Evolutionary conservation across 176 grass and related monocot species (phyloP).

Genomic region (Triticum turgidum): DNA sequence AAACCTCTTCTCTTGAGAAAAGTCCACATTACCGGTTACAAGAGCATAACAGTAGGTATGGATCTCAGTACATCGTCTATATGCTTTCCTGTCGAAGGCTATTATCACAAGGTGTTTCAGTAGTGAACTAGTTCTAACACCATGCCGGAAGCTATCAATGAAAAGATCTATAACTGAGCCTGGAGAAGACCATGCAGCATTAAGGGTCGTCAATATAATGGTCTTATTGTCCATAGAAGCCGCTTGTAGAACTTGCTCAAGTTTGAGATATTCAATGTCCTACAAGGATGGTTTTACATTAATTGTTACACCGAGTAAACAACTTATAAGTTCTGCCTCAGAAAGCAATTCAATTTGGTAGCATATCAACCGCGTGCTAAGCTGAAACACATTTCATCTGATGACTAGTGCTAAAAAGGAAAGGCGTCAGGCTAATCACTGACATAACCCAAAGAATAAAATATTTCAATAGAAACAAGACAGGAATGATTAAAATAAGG

Average conservation of each 20-base stretch:
- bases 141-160: conserved; percentile 65
- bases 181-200: conserved; percentile 63
- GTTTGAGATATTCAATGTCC: conserved; percentile 55
- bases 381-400: not conserved
- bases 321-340: not conserved
- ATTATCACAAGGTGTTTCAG: conserved; percentile 75
- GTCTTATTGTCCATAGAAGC: conserved; percentile 66
- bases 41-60: conserved; percentile 68
- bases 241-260: conserved; percentile 55
- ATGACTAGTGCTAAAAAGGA: not conserved
- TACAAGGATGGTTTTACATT: conserved; percentile 26
- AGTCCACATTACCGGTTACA: conserved; percentile 46
- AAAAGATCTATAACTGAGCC: conserved; percentile 75
- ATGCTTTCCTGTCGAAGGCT: conserved; percentile 60
- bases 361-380: not conserved
- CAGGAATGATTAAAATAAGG: not conserved
- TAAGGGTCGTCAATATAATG: conserved; percentile 65
- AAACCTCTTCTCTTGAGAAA: conserved; percentile 67
- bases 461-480: not conserved
- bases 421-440: not conserved
- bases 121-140: conserved; percentile 45
- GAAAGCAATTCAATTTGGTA: not conserved
- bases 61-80: conserved; percentile 53
- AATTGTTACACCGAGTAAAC: not conserved
- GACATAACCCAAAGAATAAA: not conserved